These are phyloP conservation scores for Andrographis paniculata DNA, from an alignment of 305 asterid genomes.

Conservation along the genomic window DNA sequence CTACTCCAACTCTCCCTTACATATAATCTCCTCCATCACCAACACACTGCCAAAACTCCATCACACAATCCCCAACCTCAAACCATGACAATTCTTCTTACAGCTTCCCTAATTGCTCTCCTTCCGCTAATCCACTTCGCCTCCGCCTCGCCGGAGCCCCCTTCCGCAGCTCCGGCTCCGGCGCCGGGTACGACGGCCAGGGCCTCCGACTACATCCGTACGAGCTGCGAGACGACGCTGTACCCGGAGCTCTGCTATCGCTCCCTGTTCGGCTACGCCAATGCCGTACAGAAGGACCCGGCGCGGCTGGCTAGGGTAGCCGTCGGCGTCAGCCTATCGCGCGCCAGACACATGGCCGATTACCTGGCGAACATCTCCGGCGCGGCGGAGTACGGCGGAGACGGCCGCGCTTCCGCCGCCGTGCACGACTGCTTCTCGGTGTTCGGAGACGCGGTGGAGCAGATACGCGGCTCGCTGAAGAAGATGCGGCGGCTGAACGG, in stretches of 20 bases:
- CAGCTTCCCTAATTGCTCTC: constrained; percentile 17
- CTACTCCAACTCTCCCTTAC: too few species aligned
- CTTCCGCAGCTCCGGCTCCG: constrained; percentile 18
- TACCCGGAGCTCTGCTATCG: constrained; percentile 63
- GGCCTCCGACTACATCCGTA: constrained; percentile 49
- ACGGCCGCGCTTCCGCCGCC: constrained; percentile 47
- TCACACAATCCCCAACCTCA: background rate
- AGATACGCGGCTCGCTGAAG: constrained; percentile 52
- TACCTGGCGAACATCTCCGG: constrained; percentile 50
- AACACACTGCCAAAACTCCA: background rate
- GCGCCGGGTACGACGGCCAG: constrained; percentile 13
- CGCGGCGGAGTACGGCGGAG: constrained; percentile 32
- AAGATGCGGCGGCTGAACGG: constrained; percentile 60
- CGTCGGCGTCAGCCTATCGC: constrained; percentile 58
- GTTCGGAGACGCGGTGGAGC: constrained; percentile 62
- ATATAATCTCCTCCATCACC: too few species aligned
- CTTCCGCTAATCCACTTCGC: constrained; percentile 23
- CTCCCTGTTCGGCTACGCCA: constrained; percentile 57
- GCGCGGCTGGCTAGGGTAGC: constrained; percentile 60
- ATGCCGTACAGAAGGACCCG: constrained; percentile 45
- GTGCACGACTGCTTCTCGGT: constrained; percentile 61
- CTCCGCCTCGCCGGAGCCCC: constrained; percentile 14
- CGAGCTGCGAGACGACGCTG: constrained; percentile 54
- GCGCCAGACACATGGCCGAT: constrained; percentile 32
- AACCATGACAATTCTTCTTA: constrained; percentile 20